Evolutionary conservation across 441 rosid genomes (phyloP), one percentile per base, ranked within the genome.

Genomic region (Brassica hybrid): DNA sequence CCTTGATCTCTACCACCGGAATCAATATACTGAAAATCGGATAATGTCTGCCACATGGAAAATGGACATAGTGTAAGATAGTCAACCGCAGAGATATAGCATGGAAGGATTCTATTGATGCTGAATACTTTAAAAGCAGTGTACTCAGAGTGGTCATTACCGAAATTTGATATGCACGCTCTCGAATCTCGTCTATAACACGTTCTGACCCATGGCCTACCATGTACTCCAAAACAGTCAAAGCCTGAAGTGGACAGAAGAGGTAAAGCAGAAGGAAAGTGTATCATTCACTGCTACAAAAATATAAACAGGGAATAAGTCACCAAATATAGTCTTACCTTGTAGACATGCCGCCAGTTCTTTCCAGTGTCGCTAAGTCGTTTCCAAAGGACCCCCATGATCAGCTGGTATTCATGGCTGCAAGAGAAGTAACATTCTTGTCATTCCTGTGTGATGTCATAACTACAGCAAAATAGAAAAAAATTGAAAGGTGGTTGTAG

Each of bases 331-430:
- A 36, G 67, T 19, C 4, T 72, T 75, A 96, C 99, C 97, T 96
- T 96, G 83, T 92, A 94, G 76, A 96, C 99, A 86, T 96, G 99
- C 64, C 97, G 91, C 99, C 99, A 96, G 77, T 96, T 94, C 84
- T 92, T 96, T 74, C 99, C 98, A 18, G 94, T 94, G 76, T 96
- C 99, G 61, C 86, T 91, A 72, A 90, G 83, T 64, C 99, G 88
- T 83, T 92, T 96, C 99, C 99, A 96, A 61, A 96, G 66, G 48
- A 96, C 88, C 57, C 82, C 78, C 93, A 92, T 89, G 69, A 96
- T 92, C 91, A 92, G 84, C 90, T 96, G 98, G 82, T 86, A 90
- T 63, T 96, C 99, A 80, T 94, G 96, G 85, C 99, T 96, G 96
- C 87, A 89, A 68, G 43, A 12, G 66, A 52, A 58, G 70, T 76